Evolutionary conservation across 257 asterid species (phyloP).

Genomic region (Linaria vulgaris): DNA sequence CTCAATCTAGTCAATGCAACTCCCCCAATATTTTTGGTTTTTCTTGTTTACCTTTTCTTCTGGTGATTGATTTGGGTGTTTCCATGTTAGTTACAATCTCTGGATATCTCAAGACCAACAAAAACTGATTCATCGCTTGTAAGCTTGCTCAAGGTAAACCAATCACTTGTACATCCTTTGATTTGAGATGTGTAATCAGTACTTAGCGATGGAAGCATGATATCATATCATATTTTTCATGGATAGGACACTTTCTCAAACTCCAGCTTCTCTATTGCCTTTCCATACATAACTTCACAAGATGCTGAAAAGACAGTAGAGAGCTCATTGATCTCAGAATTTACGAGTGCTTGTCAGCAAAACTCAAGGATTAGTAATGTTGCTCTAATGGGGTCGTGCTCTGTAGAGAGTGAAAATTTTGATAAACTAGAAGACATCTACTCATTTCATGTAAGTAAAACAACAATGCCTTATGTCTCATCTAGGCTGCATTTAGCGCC

Average conservation of each 20-base stretch:
- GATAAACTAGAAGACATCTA: conserved; percentile 52
- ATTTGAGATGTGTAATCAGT: conserved; percentile 8
- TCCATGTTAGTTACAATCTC: conserved; percentile 54
- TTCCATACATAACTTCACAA: conserved; percentile 69
- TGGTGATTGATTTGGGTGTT: conserved; percentile 11
- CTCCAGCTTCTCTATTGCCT: conserved; percentile 80
- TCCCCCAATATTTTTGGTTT: too few relatives aligned
- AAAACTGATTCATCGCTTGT: conserved; percentile 57
- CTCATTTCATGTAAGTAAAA: conserved; percentile 63
- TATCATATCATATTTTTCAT: conserved; percentile 27
- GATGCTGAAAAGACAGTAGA: conserved; percentile 61
- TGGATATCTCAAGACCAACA: conserved; percentile 55
- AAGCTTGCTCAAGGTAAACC: conserved; percentile 73
- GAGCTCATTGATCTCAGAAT: conserved; percentile 66
- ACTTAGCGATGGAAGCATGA: conserved; percentile 12
- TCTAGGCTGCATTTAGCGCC: conserved; percentile 20
- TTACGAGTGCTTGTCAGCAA: conserved; percentile 63
- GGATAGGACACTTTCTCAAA: conserved; percentile 64
- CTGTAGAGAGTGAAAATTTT: conserved; percentile 60
- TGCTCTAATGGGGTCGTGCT: conserved; percentile 69
- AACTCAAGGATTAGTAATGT: conserved; percentile 43
- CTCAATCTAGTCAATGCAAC: conserved; percentile 10
- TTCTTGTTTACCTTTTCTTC: conserved; percentile 6
- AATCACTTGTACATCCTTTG: conserved; percentile 14
- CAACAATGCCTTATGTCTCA: conserved; percentile 1